Base-by-base conservation (phyloP, 176 grass and related monocot genomes). In the Alopecurus myosuroides region DNA sequence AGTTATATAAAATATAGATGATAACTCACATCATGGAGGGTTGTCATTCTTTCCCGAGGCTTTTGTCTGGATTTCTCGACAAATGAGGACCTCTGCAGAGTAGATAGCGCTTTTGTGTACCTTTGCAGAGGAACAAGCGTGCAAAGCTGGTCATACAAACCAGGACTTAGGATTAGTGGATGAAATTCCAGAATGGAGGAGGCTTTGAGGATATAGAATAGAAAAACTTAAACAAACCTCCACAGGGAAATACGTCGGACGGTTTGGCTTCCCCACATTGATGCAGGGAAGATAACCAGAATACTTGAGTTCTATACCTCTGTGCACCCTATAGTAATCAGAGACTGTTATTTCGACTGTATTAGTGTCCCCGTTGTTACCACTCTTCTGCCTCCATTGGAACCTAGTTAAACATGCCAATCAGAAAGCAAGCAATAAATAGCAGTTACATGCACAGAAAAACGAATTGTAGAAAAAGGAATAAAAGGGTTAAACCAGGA, bases 41-140 rank as follows among this genome's bases (percentile, higher is more conserved):
- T 79, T 45, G 57, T 67, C 87, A 89, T 95, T 68, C 92, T 88
- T 52, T 95, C 90, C 36, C 91, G 85, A 78, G 95, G 95, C 51
- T 95, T 98, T 45, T 98, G 92, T 82, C 91, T 93, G 3, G 91
- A 98, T 52, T 93, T 98, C 86, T 98, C 91, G 0, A 98, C 92
- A 68, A 98, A 91, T n/a, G 78, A 83, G 65, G 92, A 72, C 17
- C 95, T 88, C 75, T 93, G 92, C 23, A 87, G 78, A 2, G 86
- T 89, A 39, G 95, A 91, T 60, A 98, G 84, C n/a, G 85, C 78
- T 73, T 95, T 98, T 11, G 92, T 98, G 76, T 98, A 98, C 70
- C 92, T 85, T 89, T 95, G 95, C 45, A 98, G 74, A 3, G 95
- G 86, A 39, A 98, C 62, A 51, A 95, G 79, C 0, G 33, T 79